A percentile compares a stretch with the other conserved stretches of the same genome.
Evolutionary conservation across 192 early-diverging fungal species (phyloP).

Genomic region (Umbelopsis vinacea): DNA sequence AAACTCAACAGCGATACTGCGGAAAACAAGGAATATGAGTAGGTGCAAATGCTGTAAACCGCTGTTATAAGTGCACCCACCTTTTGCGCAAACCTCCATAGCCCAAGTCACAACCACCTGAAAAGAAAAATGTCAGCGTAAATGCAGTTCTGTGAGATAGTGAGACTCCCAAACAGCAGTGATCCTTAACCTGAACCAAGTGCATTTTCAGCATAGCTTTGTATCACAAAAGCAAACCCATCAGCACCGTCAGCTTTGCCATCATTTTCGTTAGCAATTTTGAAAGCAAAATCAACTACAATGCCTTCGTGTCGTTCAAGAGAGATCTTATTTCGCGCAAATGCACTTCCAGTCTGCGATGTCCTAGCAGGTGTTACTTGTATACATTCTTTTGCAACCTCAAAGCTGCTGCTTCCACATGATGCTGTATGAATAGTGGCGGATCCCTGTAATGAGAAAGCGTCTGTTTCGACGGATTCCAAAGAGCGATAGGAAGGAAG

Average conservation of each 20-base stretch:
- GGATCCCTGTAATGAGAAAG: conserved; percentile 4
- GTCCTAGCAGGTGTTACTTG: conserved; percentile 24
- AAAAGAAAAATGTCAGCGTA: not conserved
- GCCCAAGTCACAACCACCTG: conserved; percentile 41
- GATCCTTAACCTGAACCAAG: conserved; percentile 31
- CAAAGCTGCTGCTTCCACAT: not conserved
- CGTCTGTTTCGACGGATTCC: not conserved
- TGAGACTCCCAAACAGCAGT: too few relatives aligned
- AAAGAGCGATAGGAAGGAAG: not conserved
- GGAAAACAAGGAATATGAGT: not conserved
- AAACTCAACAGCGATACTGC: conserved; percentile 45
- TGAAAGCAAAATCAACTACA: conserved; percentile 33
- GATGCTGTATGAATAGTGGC: not conserved
- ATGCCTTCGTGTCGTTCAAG: conserved; percentile 19
- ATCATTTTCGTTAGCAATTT: conserved; percentile 32
- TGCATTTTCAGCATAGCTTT: conserved; percentile 16
- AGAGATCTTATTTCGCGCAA: conserved; percentile 6
- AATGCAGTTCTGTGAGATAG: too few relatives aligned
- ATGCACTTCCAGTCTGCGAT: conserved; percentile 29
- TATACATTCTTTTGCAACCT: not conserved
- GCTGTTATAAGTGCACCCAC: conserved; percentile 12
- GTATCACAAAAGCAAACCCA: conserved; percentile 43
- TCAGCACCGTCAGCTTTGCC: conserved; percentile 32
- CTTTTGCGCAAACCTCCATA: conserved; percentile 42
- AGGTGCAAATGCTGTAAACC: not conserved